These are phyloP conservation scores for Aureobasidium pullulans DNA, from an alignment of 2,329 filamentous ascomycete genomes.

Conservation along the genomic window DNA sequence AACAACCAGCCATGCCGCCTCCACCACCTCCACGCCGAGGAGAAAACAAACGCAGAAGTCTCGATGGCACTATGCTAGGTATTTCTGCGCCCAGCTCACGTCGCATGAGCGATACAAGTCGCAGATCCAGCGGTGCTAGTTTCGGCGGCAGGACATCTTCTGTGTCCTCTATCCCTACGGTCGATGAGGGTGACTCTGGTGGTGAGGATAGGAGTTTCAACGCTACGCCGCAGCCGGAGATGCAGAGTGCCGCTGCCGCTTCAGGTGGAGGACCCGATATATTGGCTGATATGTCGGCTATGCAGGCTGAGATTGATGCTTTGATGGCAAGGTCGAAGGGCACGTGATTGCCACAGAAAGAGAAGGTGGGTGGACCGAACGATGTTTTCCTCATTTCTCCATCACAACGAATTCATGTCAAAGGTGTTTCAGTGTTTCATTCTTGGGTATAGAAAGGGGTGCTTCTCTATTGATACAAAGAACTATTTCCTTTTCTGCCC, in stretches of 20 bases:
- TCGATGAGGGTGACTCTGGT: constrained; percentile 1
- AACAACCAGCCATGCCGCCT: not conserved
- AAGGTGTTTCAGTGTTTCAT: not conserved
- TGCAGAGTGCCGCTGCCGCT: not conserved
- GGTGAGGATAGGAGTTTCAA: not conserved
- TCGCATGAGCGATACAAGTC: constrained; percentile 2
- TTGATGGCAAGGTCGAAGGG: constrained; percentile 4
- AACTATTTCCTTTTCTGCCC: not conserved
- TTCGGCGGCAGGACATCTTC: not conserved
- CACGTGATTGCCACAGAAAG: not conserved
- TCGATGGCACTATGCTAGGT: constrained; percentile 4
- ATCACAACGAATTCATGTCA: not conserved
- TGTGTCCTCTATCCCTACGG: constrained; percentile 2
- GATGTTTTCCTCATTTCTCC: not conserved
- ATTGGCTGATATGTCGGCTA: constrained; percentile 12
- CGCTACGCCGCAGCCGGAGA: not conserved
- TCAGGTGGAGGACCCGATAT: not conserved
- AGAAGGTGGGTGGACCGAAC: not conserved
- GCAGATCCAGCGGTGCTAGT: constrained; percentile 5
- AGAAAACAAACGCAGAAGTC: constrained; percentile 10
- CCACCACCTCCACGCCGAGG: constrained; percentile 13
- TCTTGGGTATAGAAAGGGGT: not conserved
- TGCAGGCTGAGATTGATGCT: constrained; percentile 13
- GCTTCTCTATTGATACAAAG: not conserved
- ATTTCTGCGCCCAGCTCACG: not conserved